Base-by-base conservation (phyloP, 2,329 filamentous ascomycete species). In the Neodidymelliopsis sp. region DNA sequence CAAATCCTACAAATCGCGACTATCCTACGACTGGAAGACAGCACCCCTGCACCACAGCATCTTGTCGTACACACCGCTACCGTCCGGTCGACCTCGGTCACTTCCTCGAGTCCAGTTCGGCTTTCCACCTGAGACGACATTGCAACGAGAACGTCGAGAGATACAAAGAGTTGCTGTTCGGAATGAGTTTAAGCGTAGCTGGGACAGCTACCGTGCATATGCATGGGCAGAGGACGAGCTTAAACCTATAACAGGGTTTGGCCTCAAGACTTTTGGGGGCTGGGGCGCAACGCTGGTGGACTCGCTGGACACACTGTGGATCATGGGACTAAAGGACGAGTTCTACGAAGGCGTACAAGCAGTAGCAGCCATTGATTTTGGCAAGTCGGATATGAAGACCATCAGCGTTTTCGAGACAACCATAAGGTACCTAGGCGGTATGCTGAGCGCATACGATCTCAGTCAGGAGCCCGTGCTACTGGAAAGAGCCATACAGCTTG, bases 391-490 rank as follows among this genome's bases (percentile, higher is more conserved):
- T 2, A 68, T 70, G 12, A 62, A 65, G 9, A 71, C 74, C 19
- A 64, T 80, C 56, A 79, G 78, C 57, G 76, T 80, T n/a, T 80
- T 80, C 46, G 78, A 80, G 54, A 79, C 78, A 0, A 80, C 76
- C 0, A 80, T 79, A 33, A 66, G 72, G 25, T 73, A 73, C 31
- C 63, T 74, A 6, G 71, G 72, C 13, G 72, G 72, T 7, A 48
- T 74, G 13, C 47, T 74, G 22, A 64, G 63, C 33, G 72, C 72
- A 38, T 74, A 73, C 46, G 72, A 74, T 40, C 58, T 74, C 27
- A 73, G 68, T 33, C 54, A 55, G 10, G 66, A 69, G 39, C 60
- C 67, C 20, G 61, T 69, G 2, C 52, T 74, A 15, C 52, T 74
- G 23, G 62, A 69, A n/a, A 73, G 73, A 39, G 70, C 71, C 0